Conservation (phyloP, 1,284 basidiomycete genomes). For the Sanguinoderma infundibulare region DNA sequence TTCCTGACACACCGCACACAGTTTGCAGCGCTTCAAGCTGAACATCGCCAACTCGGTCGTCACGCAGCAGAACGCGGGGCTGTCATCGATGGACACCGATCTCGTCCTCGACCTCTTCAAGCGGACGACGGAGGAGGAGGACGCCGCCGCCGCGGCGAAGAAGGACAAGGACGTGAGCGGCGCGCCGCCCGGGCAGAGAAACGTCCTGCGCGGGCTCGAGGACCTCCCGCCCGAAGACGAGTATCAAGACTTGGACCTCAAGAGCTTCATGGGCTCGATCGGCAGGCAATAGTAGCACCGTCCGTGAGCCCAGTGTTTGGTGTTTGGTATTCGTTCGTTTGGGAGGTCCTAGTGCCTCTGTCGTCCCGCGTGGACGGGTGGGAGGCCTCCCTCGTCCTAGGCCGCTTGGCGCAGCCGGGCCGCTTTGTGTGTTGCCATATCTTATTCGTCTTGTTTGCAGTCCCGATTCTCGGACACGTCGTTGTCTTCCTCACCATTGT, state of each 20-base stretch:
- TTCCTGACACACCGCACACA: conserved; percentile 34
- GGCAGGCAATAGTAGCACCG: conserved; percentile 31
- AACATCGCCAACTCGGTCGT: conserved; percentile 98
- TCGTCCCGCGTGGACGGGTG: conserved; percentile 17
- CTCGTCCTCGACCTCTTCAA: conserved; percentile 95
- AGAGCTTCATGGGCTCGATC: conserved; percentile 83
- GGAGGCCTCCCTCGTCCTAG: not conserved
- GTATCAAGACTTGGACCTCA: conserved; percentile 85
- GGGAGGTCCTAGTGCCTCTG: not conserved
- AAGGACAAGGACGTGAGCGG: conserved; percentile 60
- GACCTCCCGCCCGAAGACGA: conserved; percentile 91
- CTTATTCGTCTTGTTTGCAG: conserved; percentile 27
- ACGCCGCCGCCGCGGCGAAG: conserved; percentile 60
- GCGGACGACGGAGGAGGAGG: conserved; percentile 76
- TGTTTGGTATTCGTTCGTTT: conserved; percentile 27
- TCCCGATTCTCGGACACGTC: conserved; percentile 6
- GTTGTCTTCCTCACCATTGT: not conserved
- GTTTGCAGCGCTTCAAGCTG: conserved; percentile 97
- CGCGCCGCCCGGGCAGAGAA: conserved; percentile 67
- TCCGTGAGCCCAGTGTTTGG: not conserved
- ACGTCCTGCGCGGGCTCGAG: conserved; percentile 84
- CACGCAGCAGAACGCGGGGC: conserved; percentile 94
- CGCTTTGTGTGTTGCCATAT: conserved; percentile 6
- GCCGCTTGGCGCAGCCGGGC: not conserved
- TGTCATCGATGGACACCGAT: conserved; percentile 97